Evolutionary conservation across 2,329 filamentous ascomycete species (phyloP).

Genomic region (Bisporella sp.): DNA sequence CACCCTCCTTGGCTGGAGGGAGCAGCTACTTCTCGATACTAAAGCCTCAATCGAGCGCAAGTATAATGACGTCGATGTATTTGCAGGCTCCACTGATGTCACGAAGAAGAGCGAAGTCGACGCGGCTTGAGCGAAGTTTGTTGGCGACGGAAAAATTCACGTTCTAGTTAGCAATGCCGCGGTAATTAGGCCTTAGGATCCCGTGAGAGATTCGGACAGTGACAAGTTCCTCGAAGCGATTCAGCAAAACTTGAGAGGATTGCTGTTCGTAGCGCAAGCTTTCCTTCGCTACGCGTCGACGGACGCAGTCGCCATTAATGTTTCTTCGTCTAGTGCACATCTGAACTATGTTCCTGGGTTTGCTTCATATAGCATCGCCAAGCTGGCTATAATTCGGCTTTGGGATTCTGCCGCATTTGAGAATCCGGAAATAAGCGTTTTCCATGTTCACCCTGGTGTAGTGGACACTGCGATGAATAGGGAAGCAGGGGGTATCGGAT

Average conservation of each 20-base stretch:
- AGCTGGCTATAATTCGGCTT: too few relatives aligned
- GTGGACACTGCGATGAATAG: slow-evolving; percentile 4
- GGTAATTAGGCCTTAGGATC: neutral
- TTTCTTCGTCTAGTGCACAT: slow-evolving; percentile 3
- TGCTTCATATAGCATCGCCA: too few relatives aligned
- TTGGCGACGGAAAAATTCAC: slow-evolving; percentile 1
- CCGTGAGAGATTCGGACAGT: neutral
- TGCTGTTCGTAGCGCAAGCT: slow-evolving; percentile 1
- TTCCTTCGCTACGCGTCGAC: slow-evolving; percentile 1
- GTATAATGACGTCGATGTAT: slow-evolving; percentile 10
- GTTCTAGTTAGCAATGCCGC: slow-evolving; percentile 5
- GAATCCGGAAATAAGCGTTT: too few relatives aligned
- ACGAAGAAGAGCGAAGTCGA: slow-evolving; percentile 13
- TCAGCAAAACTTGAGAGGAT: slow-evolving; percentile 6
- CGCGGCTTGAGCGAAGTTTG: neutral
- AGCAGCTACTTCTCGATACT: slow-evolving; percentile 4
- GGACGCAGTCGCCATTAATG: slow-evolving; percentile 4
- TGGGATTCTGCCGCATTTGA: too few relatives aligned
- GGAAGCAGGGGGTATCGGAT: slow-evolving; percentile 1
- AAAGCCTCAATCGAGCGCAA: slow-evolving; percentile 2
- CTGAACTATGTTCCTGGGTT: slow-evolving; percentile 12
- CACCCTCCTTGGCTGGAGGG: slow-evolving; percentile 20
- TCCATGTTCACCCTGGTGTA: slow-evolving; percentile 4
- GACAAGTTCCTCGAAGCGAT: slow-evolving; percentile 1
- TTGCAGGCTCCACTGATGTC: slow-evolving; percentile 16